phyloP scores from a whole-genome alignment of 2,329 filamentous ascomycete genomes.

The Herpomyces periplanetae region DNA sequence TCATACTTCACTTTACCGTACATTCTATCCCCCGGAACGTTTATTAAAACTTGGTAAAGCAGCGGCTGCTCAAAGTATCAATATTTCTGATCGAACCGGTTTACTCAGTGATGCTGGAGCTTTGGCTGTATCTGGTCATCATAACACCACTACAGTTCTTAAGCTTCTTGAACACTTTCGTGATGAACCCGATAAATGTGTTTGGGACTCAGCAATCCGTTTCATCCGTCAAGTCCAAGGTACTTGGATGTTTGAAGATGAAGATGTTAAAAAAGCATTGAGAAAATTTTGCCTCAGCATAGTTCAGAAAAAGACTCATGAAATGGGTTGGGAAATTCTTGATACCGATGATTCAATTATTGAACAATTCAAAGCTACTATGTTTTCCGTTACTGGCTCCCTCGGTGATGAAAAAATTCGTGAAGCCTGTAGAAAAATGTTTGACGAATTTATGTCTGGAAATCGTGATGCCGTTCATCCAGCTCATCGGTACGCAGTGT shows the following conservation, averaged over 20 bases:
- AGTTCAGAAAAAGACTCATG: slow-evolving; percentile 36
- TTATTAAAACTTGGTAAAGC: slow-evolving; percentile 56
- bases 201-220: slow-evolving; percentile 66
- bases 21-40: slow-evolving; percentile 44
- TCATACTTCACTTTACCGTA: slow-evolving; percentile 67
- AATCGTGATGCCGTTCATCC: slow-evolving; percentile 53
- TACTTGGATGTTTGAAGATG: slow-evolving; percentile 61
- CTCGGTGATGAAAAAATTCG: slow-evolving; percentile 40
- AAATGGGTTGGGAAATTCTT: slow-evolving; percentile 55
- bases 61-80: slow-evolving; percentile 36
- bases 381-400: slow-evolving; percentile 49
- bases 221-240: slow-evolving; percentile 37
- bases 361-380: slow-evolving; percentile 70
- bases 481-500: slow-evolving; percentile 57
- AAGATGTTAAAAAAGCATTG: slow-evolving; percentile 31
- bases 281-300: slow-evolving; percentile 48
- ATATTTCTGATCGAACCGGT: slow-evolving; percentile 61
- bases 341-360: slow-evolving; percentile 53
- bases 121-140: slow-evolving; percentile 54
- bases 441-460: slow-evolving; percentile 38
- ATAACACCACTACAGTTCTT: slow-evolving; percentile 60
- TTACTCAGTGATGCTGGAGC: slow-evolving; percentile 82
- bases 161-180: slow-evolving; percentile 50
- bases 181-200: slow-evolving; percentile 48
- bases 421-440: slow-evolving; percentile 54